Evolutionary conservation across 2,329 filamentous ascomycete species (phyloP).

Genomic region (Hirsutella minnesotensis): DNA sequence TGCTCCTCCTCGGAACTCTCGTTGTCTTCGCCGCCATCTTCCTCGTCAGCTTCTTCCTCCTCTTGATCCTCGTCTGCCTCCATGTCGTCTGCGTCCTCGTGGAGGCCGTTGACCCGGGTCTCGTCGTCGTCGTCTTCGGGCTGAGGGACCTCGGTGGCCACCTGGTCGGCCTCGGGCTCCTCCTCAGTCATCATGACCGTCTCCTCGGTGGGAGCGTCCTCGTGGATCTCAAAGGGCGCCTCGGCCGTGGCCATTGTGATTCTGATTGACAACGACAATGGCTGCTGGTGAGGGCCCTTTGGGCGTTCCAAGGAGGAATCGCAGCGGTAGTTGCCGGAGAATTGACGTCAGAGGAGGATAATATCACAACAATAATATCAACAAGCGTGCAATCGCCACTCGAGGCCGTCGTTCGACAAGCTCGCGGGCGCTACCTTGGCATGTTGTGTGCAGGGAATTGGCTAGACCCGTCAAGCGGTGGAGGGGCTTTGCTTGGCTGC

Average conservation of each 20-base stretch:
- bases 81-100: constrained; percentile 15
- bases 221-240: constrained; percentile 35
- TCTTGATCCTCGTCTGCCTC: constrained; percentile 16
- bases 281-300: too few relatives aligned
- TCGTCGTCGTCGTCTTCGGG: constrained; percentile 12
- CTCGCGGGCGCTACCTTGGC: not conserved
- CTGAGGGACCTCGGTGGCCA: constrained; percentile 12
- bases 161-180: constrained; percentile 11
- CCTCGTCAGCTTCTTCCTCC: constrained; percentile 10
- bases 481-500: not conserved
- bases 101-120: constrained; percentile 7
- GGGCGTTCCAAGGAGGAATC: too few relatives aligned
- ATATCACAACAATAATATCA: not conserved
- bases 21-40: constrained; percentile 19
- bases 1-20: constrained; percentile 29
- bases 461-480: not conserved
- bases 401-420: not conserved
- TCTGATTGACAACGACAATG: too few relatives aligned
- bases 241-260: constrained; percentile 9
- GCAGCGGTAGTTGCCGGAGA: too few relatives aligned
- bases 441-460: not conserved
- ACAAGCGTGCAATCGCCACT: not conserved
- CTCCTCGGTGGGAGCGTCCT: constrained; percentile 37
- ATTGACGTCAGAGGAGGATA: not conserved
- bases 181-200: constrained; percentile 37